phyloP scores from a whole-genome alignment of 2,329 filamentous ascomycete genomes.

The Cladophialophora psammophila region DNA sequence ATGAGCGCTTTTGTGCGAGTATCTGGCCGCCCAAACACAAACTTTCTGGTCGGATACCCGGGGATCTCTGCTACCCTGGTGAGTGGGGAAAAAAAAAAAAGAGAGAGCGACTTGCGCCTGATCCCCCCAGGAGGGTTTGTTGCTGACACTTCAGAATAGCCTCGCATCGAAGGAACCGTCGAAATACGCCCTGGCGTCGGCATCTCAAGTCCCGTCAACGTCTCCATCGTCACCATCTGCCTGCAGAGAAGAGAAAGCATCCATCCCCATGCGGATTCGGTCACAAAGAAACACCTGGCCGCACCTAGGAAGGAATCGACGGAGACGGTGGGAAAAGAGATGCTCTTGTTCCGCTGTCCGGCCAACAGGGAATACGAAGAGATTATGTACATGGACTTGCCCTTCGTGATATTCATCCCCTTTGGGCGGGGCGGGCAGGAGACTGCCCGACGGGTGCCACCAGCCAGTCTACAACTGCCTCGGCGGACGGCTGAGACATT shows the following conservation, averaged over 20 bases:
- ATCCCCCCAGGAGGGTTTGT: neutral
- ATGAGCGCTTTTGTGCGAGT: constrained; percentile 90
- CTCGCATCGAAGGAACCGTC: constrained; percentile 96
- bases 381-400: constrained; percentile 94
- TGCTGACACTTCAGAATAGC: constrained; percentile 62
- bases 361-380: constrained; percentile 84
- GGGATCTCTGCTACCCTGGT: constrained; percentile 97
- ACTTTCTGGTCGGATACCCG: constrained; percentile 94
- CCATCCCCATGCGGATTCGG: constrained; percentile 91
- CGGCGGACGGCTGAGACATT: constrained; percentile 95
- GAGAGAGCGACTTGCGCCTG: constrained; percentile 16
- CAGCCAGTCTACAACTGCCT: constrained; percentile 86
- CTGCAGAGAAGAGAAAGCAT: constrained; percentile 94
- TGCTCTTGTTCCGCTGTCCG: constrained; percentile 86
- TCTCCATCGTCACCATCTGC: constrained; percentile 93
- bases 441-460: constrained; percentile 85
- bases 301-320: constrained; percentile 88
- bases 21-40: constrained; percentile 95
- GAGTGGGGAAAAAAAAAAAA: constrained; percentile 53
- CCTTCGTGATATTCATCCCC: constrained; percentile 96
- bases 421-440: constrained; percentile 92
- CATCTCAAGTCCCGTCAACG: constrained; percentile 83
- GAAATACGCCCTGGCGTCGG: constrained; percentile 89
- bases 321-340: constrained; percentile 94
- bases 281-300: constrained; percentile 89